phyloP scores from a whole-genome alignment of 495 filamentous ascomycete species.

The Penicillium soppii region DNA sequence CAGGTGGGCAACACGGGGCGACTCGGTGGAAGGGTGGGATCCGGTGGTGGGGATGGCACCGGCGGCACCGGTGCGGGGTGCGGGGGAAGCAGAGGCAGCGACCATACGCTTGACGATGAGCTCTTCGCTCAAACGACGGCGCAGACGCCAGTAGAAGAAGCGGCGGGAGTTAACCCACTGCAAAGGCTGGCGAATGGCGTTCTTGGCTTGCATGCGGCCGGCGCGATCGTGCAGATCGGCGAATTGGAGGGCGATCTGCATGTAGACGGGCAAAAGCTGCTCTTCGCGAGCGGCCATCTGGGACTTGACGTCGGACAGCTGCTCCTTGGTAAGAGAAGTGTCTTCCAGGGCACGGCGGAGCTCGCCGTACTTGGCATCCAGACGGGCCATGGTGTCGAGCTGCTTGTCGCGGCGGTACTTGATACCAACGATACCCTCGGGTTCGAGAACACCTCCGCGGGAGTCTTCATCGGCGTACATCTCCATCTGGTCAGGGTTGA shows the following conservation, averaged over 20 bases:
- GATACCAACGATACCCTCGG: slow-evolving; percentile 97
- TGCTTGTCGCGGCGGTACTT: slow-evolving; percentile 98
- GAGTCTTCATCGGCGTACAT: slow-evolving; percentile 98
- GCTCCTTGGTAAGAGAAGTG: slow-evolving; percentile 65
- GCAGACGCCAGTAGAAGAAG: slow-evolving; percentile 99
- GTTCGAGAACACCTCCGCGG: slow-evolving; percentile 95
- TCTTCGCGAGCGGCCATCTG: slow-evolving; percentile 87
- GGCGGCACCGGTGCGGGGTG: slow-evolving; percentile 38
- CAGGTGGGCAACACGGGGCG: slow-evolving; percentile 61
- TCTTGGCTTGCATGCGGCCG: slow-evolving; percentile 97
- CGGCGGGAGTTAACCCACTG: slow-evolving; percentile 87
- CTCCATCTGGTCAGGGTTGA: slow-evolving; percentile 95
- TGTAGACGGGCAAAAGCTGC: slow-evolving; percentile 85
- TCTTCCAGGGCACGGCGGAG: slow-evolving; percentile 76
- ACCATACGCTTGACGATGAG: slow-evolving; percentile 88
- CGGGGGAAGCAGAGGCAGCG: slow-evolving; percentile 43
- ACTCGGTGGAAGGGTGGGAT: slow-evolving; percentile 31
- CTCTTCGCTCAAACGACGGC: slow-evolving; percentile 94
- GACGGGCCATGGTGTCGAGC: slow-evolving; percentile 94
- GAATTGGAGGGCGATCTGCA: slow-evolving; percentile 90
- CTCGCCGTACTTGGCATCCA: slow-evolving; percentile 78
- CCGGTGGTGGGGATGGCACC: slow-evolving; percentile 31
- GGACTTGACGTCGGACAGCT: slow-evolving; percentile 74
- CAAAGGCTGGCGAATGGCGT: slow-evolving; percentile 79
- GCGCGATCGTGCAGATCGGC: slow-evolving; percentile 97